phyloP scores from a whole-genome alignment of 176 grass and related monocot species.

The Avena atlantica region DNA sequence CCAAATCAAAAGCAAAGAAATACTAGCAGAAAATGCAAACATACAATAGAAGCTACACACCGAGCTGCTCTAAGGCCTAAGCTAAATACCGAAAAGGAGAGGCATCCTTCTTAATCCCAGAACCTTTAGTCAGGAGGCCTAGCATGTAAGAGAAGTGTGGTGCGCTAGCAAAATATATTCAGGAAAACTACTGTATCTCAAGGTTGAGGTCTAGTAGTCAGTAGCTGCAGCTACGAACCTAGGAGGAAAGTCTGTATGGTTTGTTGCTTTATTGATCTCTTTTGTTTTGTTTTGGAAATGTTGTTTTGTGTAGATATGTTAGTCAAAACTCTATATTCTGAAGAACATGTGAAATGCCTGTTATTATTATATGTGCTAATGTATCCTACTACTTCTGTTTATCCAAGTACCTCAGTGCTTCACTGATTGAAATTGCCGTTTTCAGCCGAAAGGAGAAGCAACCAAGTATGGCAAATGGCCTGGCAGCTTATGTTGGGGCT shows the following conservation, averaged over 20 bases:
- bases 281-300: not conserved
- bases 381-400: not conserved
- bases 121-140: not conserved
- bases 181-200: not conserved
- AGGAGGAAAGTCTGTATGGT: not conserved
- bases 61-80: not conserved
- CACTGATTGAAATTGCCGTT: slow-evolving; percentile 2
- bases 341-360: not conserved
- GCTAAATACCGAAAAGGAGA: not conserved
- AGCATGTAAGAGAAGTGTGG: slow-evolving; percentile 11
- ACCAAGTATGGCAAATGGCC: slow-evolving; percentile 22
- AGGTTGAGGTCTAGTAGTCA: not conserved
- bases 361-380: slow-evolving; percentile 18
- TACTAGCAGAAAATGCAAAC: not conserved
- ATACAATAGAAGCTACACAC: not conserved
- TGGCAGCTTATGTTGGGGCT: slow-evolving; percentile 8
- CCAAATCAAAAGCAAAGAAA: not conserved
- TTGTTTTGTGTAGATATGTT: not conserved
- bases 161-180: not conserved
- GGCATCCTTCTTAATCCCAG: not conserved
- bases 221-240: slow-evolving; percentile 5
- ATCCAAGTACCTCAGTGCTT: not conserved
- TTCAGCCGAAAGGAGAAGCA: slow-evolving; percentile 54
- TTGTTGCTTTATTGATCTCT: not conserved
- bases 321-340: not conserved